Conservation (phyloP, 2,329 filamentous ascomycete genomes). For the Monilinia laxa region DNA sequence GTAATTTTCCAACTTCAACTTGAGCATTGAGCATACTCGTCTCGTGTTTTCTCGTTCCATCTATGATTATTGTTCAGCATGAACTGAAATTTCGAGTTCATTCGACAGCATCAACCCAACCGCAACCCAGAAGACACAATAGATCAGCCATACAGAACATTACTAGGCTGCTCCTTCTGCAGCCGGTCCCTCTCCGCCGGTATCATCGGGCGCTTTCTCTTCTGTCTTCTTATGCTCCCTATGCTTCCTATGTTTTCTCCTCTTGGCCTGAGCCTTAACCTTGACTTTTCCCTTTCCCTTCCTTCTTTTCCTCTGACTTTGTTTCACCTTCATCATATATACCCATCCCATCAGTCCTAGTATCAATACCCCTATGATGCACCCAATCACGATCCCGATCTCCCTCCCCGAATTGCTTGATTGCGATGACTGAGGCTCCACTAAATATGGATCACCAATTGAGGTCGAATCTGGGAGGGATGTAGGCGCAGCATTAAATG, state of each 20-base stretch:
- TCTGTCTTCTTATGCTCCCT: neutral
- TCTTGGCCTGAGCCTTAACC: neutral
- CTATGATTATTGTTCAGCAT: neutral
- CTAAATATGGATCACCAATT: neutral
- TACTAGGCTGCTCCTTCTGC: neutral
- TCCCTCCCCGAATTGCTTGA: neutral
- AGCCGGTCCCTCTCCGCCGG: neutral
- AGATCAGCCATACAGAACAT: neutral
- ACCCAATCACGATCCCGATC: conserved; percentile 11
- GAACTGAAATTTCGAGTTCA: neutral
- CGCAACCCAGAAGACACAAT: neutral
- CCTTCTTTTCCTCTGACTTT: neutral
- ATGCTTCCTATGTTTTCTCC: conserved; percentile 1
- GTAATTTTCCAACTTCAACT: neutral
- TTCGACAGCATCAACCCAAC: neutral
- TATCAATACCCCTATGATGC: conserved; percentile 7
- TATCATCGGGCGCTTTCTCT: no score
- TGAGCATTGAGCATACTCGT: neutral
- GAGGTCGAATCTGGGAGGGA: neutral
- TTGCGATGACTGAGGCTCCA: neutral
- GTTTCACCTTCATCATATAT: neutral
- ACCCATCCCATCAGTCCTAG: conserved; percentile 5
- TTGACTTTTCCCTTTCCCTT: conserved; percentile 1
- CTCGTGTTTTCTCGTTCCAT: neutral
- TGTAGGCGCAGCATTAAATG: neutral